Conservation (phyloP, 192 early-diverging fungal species). For the Pilaira anomala region DNA sequence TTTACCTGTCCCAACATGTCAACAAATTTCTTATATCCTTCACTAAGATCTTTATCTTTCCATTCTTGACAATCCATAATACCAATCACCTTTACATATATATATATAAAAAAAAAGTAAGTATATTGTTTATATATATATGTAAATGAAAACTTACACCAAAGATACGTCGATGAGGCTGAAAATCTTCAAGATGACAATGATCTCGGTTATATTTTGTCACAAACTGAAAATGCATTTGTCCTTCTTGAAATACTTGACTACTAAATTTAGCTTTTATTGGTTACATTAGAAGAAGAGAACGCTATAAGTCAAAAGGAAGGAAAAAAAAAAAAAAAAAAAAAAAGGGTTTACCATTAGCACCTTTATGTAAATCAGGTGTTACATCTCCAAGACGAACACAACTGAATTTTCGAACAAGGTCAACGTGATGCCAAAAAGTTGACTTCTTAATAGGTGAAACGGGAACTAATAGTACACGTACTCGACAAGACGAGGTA, state of each 20-base stretch:
- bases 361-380: slow-evolving; percentile 51
- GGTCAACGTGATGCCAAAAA: slow-evolving; percentile 64
- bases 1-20: slow-evolving; percentile 58
- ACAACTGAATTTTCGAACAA: slow-evolving; percentile 58
- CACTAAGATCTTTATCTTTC: slow-evolving; percentile 52
- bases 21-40: slow-evolving; percentile 62
- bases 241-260: slow-evolving; percentile 60
- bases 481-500: slow-evolving; percentile 52
- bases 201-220: slow-evolving; percentile 57
- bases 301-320: not conserved
- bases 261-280: slow-evolving; percentile 54
- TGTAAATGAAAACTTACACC: slow-evolving; percentile 45
- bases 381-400: slow-evolving; percentile 67
- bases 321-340: not conserved
- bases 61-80: slow-evolving; percentile 77
- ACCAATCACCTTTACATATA: slow-evolving; percentile 61
- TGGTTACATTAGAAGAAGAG: no score
- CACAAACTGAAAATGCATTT: slow-evolving; percentile 68
- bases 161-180: slow-evolving; percentile 69
- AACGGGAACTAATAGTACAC: slow-evolving; percentile 71
- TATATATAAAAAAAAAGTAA: not conserved
- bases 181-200: slow-evolving; percentile 69
- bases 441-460: slow-evolving; percentile 57
- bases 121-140: not conserved
- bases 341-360: slow-evolving; percentile 24